Conservation (phyloP, 768 basidiomycete genomes). For the Kwoniella mangroviensis region DNA sequence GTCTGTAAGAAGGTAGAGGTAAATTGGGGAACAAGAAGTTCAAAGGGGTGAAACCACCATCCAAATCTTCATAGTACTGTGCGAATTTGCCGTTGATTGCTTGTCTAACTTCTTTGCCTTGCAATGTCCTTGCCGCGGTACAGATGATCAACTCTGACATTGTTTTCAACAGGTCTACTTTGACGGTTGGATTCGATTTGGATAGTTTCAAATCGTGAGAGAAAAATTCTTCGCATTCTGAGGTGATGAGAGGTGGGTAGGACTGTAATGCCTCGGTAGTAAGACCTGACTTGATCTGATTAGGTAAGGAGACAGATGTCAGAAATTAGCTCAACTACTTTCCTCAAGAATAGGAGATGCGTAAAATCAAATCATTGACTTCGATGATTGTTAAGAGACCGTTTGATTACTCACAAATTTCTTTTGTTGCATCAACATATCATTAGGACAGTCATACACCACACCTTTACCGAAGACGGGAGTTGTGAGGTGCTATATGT, state of each 20-base stretch:
- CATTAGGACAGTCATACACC: slow-evolving; percentile 96
- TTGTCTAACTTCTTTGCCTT: slow-evolving; percentile 85
- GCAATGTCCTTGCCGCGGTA: slow-evolving; percentile 89
- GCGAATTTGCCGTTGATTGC: slow-evolving; percentile 83
- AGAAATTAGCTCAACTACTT: too few relatives aligned
- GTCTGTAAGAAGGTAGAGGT: slow-evolving; percentile 86
- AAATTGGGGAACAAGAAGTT: slow-evolving; percentile 95
- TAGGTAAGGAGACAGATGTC: too few relatives aligned
- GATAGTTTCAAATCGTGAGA: slow-evolving; percentile 68
- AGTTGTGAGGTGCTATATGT: slow-evolving; percentile 76
- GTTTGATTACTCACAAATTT: slow-evolving; percentile 78
- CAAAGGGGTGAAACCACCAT: slow-evolving; percentile 93
- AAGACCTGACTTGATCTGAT: slow-evolving; percentile 81
- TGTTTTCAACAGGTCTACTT: slow-evolving; percentile 69
- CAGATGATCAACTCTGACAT: slow-evolving; percentile 90
- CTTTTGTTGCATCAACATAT: slow-evolving; percentile 98
- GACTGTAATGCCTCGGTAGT: slow-evolving; percentile 86
- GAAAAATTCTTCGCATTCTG: slow-evolving; percentile 74
- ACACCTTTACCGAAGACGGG: slow-evolving; percentile 97
- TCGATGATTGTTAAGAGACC: too few relatives aligned
- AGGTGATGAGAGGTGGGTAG: slow-evolving; percentile 73
- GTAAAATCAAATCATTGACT: too few relatives aligned
- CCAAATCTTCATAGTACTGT: slow-evolving; percentile 80
- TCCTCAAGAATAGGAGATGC: too few relatives aligned
- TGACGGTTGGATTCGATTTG: slow-evolving; percentile 43